Evolutionary conservation across 495 filamentous ascomycete genomes (phyloP), one percentile per base, ranked within the genome.

Genomic region (Penicillium lagena): DNA sequence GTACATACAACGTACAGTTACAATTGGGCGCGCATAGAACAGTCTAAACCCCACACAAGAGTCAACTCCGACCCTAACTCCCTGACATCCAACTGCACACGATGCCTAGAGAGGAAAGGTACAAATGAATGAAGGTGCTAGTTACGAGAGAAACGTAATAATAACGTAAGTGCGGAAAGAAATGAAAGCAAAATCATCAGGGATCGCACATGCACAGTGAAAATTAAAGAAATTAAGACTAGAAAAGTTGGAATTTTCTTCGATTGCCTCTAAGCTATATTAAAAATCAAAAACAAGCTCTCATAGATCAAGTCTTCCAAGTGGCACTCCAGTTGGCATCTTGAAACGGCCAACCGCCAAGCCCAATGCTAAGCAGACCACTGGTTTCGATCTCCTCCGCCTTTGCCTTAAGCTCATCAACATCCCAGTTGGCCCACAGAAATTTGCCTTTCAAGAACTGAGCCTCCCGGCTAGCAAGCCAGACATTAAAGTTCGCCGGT

Each of bases 391-490:
- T 72, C 27, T 59, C 56, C 9, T 68, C 64, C 35, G 84, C 62
- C 74, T 77, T 83, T 4, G 60, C 63, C 52, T 70, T 67, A 10
- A 76, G 68, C 49, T 81, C 81, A 6, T 62, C 57, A 52, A 69
- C 70, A 39, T 79, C 76, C 75, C 71, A 78, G 31, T 75, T 73
- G 5, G 59, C 61, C 48, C 52, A 58, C 13, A 76, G 42, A 40
- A 64, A 70, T 41, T 67, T 58, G 0, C 73, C 67, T n/a, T 62
- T 70, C 46, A 76, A 39, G 34, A 72, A 76, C 12, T 42, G 52
- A n/a, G 71, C 65, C 49, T 73, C 53, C 33, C 59, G 53, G 10
- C 58, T 64, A 37, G 62, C 52, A 36, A 75, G 59, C 58, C 67
- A 76, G 1, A 77, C 54, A 41, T 38, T 43, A 33, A 60, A 63